A percentile compares a stretch with the other conserved stretches of the same genome.
Evolutionary conservation across 768 basidiomycete species (phyloP).

Genomic region (Leccinum boreale): DNA sequence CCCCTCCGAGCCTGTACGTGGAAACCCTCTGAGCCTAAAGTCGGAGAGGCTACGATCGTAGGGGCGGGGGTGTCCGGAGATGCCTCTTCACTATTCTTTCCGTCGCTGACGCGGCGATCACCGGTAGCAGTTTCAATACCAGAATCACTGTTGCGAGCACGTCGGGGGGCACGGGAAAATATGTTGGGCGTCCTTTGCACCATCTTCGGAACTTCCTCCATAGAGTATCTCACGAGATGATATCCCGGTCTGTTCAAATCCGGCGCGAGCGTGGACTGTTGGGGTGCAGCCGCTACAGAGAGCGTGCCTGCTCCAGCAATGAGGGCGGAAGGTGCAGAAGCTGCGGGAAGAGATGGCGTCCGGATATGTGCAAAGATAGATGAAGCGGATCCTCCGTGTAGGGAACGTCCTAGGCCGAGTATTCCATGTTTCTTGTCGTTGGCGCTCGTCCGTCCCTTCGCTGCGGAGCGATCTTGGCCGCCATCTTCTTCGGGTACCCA

Average conservation of each 20-base stretch:
- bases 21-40: conserved; percentile 5
- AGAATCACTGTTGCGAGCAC: conserved; percentile 12
- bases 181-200: not conserved
- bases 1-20: not conserved
- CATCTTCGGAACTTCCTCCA: conserved; percentile 9
- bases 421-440: conserved; percentile 3
- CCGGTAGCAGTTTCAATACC: not conserved
- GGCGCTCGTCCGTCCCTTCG: not conserved
- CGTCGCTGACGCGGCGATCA: not conserved
- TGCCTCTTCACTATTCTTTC: conserved; percentile 8
- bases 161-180: conserved; percentile 8
- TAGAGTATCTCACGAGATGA: conserved; percentile 53
- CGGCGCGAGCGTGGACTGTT: conserved; percentile 46
- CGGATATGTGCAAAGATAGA: conserved; percentile 23
- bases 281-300: conserved; percentile 57
- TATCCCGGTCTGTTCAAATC: conserved; percentile 63
- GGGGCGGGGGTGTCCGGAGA: conserved; percentile 15
- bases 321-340: conserved; percentile 47
- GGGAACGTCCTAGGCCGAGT: conserved; percentile 15
- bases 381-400: conserved; percentile 22
- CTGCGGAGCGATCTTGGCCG: not conserved
- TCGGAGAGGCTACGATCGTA: conserved; percentile 17
- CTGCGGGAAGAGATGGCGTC: conserved; percentile 18
- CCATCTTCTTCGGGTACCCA: conserved; percentile 19
- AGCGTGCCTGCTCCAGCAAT: conserved; percentile 69